A percentile compares a stretch with the other conserved stretches of the same genome.
phyloP scores from a whole-genome alignment of 2,329 filamentous ascomycete genomes.

The Sclerotinia borealis region DNA sequence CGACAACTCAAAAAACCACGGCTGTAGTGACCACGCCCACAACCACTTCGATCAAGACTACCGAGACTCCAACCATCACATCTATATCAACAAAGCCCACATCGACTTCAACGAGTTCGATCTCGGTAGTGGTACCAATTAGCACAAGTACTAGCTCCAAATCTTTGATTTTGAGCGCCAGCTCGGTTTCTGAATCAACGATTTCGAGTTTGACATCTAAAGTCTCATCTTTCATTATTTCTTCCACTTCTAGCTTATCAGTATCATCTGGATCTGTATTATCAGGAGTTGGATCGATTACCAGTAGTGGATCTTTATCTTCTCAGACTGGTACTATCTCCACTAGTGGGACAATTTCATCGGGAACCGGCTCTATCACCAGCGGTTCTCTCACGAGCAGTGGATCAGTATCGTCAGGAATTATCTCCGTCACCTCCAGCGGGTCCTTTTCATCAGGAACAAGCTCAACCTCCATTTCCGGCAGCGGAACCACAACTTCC shows the following conservation, averaged over 20 bases:
- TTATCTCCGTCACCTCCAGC: not conserved
- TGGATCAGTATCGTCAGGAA: not conserved
- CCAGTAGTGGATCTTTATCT: not conserved
- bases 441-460: not conserved
- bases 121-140: no score
- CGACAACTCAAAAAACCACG: not conserved
- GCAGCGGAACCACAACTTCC: not conserved
- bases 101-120: not conserved
- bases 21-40: not conserved
- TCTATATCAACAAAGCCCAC: not conserved
- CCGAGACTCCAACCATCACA: not conserved
- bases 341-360: no score
- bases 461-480: not conserved
- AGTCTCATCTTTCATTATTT: not conserved
- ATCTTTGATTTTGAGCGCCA: not conserved
- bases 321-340: no score
- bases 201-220: not conserved
- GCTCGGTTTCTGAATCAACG: not conserved
- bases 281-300: not conserved
- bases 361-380: not conserved
- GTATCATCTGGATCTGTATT: not conserved
- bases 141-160: not conserved
- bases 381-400: not conserved
- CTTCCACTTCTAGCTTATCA: not conserved
- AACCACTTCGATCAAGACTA: not conserved